Evolutionary conservation across 345 rosid species (phyloP).

Genomic region (Adansonia digitata): DNA sequence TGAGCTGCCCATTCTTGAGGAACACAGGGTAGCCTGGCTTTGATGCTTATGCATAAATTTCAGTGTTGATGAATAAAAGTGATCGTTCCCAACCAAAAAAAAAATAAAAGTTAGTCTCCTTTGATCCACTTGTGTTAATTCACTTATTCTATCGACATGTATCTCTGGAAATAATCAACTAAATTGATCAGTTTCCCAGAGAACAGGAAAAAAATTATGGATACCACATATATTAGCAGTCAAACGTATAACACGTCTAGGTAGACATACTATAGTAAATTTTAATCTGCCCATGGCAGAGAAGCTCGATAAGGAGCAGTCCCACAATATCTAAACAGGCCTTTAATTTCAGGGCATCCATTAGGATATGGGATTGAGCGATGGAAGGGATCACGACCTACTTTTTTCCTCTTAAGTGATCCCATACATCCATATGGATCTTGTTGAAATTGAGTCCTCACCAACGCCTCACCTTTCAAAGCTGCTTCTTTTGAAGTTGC

Average conservation of each 20-base stretch:
- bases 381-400: constrained; percentile 91
- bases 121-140: neutral
- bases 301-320: constrained; percentile 59
- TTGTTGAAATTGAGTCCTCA: constrained; percentile 67
- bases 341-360: constrained; percentile 85
- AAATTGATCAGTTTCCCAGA: no score
- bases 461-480: constrained; percentile 76
- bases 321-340: constrained; percentile 80
- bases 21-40: constrained; percentile 24
- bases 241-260: neutral
- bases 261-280: neutral
- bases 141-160: neutral
- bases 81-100: neutral
- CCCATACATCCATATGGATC: constrained; percentile 89
- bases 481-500: constrained; percentile 63
- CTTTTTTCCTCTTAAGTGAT: constrained; percentile 71
- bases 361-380: constrained; percentile 83
- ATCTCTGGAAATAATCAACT: neutral
- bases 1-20: constrained; percentile 45
- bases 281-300: constrained; percentile 63
- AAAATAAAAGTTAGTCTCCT: neutral
- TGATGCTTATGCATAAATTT: neutral
- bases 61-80: neutral
- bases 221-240: neutral
- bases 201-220: no score